These are phyloP conservation scores for Colletotrichum sp. DNA, from an alignment of 2,329 filamentous ascomycete species.

Conservation along the genomic window DNA sequence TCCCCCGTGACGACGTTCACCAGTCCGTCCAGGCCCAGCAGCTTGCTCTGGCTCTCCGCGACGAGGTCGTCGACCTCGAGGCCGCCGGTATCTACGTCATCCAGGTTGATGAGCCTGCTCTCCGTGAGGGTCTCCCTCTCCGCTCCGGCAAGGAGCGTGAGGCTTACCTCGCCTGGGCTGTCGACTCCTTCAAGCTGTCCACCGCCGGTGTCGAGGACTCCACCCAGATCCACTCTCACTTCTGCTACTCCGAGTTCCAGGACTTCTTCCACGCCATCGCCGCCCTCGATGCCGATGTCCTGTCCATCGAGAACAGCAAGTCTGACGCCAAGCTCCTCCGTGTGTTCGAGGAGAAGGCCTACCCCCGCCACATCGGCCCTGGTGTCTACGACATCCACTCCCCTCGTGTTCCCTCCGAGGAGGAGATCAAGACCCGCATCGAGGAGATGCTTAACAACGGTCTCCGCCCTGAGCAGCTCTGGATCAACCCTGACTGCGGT, in stretches of 20 bases:
- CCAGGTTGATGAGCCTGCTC: constrained; percentile 98
- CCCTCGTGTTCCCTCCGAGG: constrained; percentile 92
- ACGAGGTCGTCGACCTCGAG: constrained; percentile 98
- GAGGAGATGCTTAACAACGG: constrained; percentile 93
- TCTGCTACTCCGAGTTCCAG: constrained; percentile 99
- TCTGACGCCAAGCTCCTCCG: constrained; percentile 98
- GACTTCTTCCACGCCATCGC: constrained; percentile 99
- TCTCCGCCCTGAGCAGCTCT: constrained; percentile 97
- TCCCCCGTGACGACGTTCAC: constrained; percentile 99
- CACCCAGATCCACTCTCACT: constrained; percentile 99
- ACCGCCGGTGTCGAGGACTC: constrained; percentile 92
- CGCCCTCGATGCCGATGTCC: constrained; percentile 95
- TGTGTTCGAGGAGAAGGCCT: constrained; percentile 97
- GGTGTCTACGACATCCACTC: constrained; percentile 99
- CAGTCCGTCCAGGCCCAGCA: constrained; percentile 99
- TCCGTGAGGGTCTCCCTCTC: constrained; percentile 98
- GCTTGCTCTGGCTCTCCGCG: constrained; percentile 95
- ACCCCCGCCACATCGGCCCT: constrained; percentile 97
- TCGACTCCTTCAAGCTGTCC: constrained; percentile 96
- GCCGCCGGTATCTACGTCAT: constrained; percentile 96
- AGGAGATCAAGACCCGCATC: constrained; percentile 98
- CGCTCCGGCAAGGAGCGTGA: constrained; percentile 93
- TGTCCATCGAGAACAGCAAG: constrained; percentile 99
- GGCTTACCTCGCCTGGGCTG: constrained; percentile 96
- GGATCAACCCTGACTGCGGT: constrained; percentile 99